Base-by-base conservation (phyloP, 2,329 filamentous ascomycete genomes). In the Chaetomium sp. region DNA sequence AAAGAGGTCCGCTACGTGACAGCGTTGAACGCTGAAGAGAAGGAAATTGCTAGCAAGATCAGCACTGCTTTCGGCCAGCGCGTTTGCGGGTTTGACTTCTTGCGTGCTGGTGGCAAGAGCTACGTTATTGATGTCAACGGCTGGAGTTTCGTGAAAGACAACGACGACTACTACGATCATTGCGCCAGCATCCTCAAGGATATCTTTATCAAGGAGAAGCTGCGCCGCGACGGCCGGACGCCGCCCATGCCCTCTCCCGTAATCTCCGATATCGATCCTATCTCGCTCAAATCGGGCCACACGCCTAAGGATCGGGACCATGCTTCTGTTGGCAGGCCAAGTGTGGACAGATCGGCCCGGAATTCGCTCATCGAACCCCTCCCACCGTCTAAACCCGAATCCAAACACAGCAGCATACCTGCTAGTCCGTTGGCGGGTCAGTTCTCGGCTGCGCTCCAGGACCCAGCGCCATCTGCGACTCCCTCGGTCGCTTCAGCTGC, bases 61-160 rank as follows among this genome's bases (percentile, higher is more conserved):
- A 90, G 91, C 2, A 86, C 84, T 45, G 88, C 90, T 0, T 99
- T 99, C 70, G 94, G 92, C 0, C 94, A 99, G 70, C 80, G 90
- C 53, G 91, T 99, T 2, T 99, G 94, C 68, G 94, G 94, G 0
- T 99, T 99, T 66, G 94, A 99, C 69, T 79, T 99, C 58, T 77
- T 99, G 55, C 86, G 95, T 34, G 90, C 91, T 10, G 86, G 84
- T 49, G 89, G 91, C 12, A 89, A 89, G 70, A 97, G 92, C 69
- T 99, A 90, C 72, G 94, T 99, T 49, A 99, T 99, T 63, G 94
- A 99, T 66, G 94, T 99, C 64, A 99, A 99, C 70, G 94, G 94
- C 10, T 99, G 95, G 95, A 97, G 92, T 68, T 99, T 99, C 66
- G 94, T 99, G 70, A 99, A 99, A 70, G 95, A 99, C 70, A 99